These are phyloP conservation scores for Botrytis galanthina DNA, from an alignment of 2,329 filamentous ascomycete genomes.

Conservation along the genomic window DNA sequence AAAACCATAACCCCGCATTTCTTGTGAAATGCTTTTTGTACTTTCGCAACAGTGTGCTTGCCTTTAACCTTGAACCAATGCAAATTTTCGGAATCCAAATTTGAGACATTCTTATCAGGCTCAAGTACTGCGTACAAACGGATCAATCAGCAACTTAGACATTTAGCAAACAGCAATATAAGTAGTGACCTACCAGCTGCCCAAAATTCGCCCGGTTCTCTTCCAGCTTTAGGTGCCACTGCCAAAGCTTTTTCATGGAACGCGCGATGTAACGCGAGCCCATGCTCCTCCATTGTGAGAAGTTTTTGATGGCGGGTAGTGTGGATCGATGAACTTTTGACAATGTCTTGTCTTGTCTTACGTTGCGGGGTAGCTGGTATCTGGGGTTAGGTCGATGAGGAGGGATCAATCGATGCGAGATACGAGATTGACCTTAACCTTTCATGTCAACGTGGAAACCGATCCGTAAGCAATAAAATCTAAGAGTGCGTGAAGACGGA, in stretches of 20 bases:
- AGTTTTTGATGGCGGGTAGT: not conserved
- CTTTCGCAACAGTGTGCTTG: conserved; percentile 19
- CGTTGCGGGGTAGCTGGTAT: not conserved
- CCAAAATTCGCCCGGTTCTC: conserved; percentile 7
- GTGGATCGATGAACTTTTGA: not conserved
- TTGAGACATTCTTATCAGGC: not conserved
- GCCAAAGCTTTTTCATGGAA: conserved; percentile 9
- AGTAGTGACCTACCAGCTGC: not conserved
- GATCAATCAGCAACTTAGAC: not conserved
- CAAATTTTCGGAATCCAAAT: not conserved
- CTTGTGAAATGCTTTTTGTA: conserved; percentile 13
- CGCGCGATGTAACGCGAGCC: not conserved
- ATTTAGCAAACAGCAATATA: not conserved
- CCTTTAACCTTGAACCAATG: conserved; percentile 20
- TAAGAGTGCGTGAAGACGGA: not conserved
- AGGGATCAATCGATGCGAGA: not conserved
- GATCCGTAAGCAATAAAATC: not conserved
- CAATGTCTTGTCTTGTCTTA: not conserved
- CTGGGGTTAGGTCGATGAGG: not conserved
- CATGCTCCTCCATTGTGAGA: conserved; percentile 6
- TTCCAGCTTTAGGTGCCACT: not conserved
- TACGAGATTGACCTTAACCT: not conserved
- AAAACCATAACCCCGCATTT: not conserved
- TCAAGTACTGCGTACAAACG: not conserved
- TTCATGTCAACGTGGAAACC: not conserved